These are phyloP conservation scores for Naematelia encephala DNA, from an alignment of 768 basidiomycete species.

Conservation along the genomic window DNA sequence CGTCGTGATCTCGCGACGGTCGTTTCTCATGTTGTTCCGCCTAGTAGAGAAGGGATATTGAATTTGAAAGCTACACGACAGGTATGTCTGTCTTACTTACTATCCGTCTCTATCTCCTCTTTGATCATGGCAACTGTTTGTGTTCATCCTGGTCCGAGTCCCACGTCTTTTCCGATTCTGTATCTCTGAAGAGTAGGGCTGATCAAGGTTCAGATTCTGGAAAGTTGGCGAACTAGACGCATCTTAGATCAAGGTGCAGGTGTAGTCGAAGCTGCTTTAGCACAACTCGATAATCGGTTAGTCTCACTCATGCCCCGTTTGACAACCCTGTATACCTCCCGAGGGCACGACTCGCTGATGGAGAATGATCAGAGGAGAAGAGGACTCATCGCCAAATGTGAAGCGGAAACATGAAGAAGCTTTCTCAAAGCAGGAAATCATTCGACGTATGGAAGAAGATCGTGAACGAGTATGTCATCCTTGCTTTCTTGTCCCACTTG, in stretches of 20 bases:
- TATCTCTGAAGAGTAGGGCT: too few relatives aligned
- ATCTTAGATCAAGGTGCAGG: slow-evolving; percentile 74
- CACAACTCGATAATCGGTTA: slow-evolving; percentile 46
- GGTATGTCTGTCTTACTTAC: slow-evolving; percentile 54
- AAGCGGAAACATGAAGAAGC: slow-evolving; percentile 32
- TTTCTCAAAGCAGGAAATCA: slow-evolving; percentile 66
- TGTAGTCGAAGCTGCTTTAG: slow-evolving; percentile 68
- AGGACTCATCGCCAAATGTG: slow-evolving; percentile 13
- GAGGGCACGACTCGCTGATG: background rate
- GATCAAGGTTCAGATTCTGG: slow-evolving; percentile 65
- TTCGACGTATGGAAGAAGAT: slow-evolving; percentile 87
- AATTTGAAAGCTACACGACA: slow-evolving; percentile 85
- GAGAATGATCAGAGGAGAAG: background rate
- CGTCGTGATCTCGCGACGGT: slow-evolving; percentile 73
- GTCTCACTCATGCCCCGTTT: slow-evolving; percentile 18
- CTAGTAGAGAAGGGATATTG: slow-evolving; percentile 78
- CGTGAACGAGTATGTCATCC: slow-evolving; percentile 61
- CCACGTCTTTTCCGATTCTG: too few relatives aligned
- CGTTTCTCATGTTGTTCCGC: slow-evolving; percentile 79
- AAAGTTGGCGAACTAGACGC: slow-evolving; percentile 82
- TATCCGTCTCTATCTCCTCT: too few relatives aligned
- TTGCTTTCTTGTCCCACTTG: slow-evolving; percentile 5
- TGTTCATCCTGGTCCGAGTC: too few relatives aligned
- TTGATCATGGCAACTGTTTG: too few relatives aligned
- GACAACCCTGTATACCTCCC: background rate